Base-by-base conservation (phyloP, 139 green algal species). In the Diplosphaera chodatii region DNA sequence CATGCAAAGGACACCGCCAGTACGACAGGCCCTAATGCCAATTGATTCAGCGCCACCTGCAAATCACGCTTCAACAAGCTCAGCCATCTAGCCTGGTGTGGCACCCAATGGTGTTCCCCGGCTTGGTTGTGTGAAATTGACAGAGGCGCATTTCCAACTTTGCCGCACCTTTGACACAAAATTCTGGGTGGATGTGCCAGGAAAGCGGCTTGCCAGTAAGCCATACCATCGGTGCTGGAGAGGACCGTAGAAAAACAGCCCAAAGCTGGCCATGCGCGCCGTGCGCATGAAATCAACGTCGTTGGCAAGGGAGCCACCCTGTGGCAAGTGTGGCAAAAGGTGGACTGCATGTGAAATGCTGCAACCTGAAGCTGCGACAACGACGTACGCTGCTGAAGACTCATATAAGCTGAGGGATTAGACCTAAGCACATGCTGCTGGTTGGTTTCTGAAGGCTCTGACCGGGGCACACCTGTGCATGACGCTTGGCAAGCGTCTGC, bases 141-240 rank as follows among this genome's bases (percentile, higher is more conserved):
- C n/a, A n/a, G n/a, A n/a, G n/a, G n/a, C n/a, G n/a, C n/a, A n/a
- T n/a, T n/a, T n/a, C n/a, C n/a, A n/a, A n/a, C n/a, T n/a, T n/a
- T n/a, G n/a, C n/a, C n/a, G 3, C 16, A 85, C 86, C 77, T 92
- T 92, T 22, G 55, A 70, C 0, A 88, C 30, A 62, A 94, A 94
- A 59, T 84, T 89, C 10, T 69, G 34, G 0, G 78, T 77, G 64
- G 56, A 87, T 40, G 81, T 87, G 0, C 67, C 64, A 0, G 83
- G 86, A 73, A 91, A 88, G n/a, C 72, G 23, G 20, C 74, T 73
- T 15, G 83, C 83, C 70, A 90, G 73, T 40, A 86, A 55, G 70
- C 80, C 82, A 71, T 93, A 93, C 85, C 85, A 93, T 56, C 80
- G 88, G 48, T 79, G 81, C 68, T 90, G 89, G 56, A 87, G 90